Evolutionary conservation across 2,329 filamentous ascomycete species (phyloP).

Genomic region (Pseudocercospora fuligena): DNA sequence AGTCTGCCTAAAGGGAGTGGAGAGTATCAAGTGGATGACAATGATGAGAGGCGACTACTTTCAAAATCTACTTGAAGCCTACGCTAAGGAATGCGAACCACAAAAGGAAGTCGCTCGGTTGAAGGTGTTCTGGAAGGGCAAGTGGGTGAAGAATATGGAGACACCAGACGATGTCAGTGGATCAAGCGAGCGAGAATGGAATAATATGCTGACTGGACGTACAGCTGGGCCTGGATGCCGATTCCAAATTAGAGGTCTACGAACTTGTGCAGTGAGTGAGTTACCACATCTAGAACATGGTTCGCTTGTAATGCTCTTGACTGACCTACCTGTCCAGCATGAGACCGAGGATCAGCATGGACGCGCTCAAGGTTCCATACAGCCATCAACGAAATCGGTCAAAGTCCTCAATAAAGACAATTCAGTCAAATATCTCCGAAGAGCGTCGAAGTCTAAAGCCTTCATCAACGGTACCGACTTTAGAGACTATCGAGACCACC

Average conservation of each 20-base stretch:
- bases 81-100: constrained; percentile 17
- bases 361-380: neutral
- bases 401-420: neutral
- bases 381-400: constrained; percentile 5
- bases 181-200: neutral
- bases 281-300: constrained; percentile 1
- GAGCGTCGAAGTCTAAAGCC: neutral
- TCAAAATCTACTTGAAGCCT: constrained; percentile 17
- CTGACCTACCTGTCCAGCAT: neutral
- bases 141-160: constrained; percentile 16
- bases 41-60: constrained; percentile 22
- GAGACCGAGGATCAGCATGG: neutral
- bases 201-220: constrained; percentile 12
- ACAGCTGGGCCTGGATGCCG: constrained; percentile 22
- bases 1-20: constrained; percentile 20
- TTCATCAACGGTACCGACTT: neutral
- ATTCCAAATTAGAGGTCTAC: constrained; percentile 22
- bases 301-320: neutral
- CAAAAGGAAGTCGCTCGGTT: constrained; percentile 16
- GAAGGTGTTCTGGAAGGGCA: constrained; percentile 23
- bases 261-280: constrained; percentile 20
- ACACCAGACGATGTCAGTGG: constrained; percentile 21
- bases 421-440: constrained; percentile 4
- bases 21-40: constrained; percentile 18
- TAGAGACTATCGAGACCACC: neutral